A percentile compares a stretch with the other conserved stretches of the same genome.
Conservation (phyloP, 305 asterid species). For the Plantago lanceolata region DNA sequence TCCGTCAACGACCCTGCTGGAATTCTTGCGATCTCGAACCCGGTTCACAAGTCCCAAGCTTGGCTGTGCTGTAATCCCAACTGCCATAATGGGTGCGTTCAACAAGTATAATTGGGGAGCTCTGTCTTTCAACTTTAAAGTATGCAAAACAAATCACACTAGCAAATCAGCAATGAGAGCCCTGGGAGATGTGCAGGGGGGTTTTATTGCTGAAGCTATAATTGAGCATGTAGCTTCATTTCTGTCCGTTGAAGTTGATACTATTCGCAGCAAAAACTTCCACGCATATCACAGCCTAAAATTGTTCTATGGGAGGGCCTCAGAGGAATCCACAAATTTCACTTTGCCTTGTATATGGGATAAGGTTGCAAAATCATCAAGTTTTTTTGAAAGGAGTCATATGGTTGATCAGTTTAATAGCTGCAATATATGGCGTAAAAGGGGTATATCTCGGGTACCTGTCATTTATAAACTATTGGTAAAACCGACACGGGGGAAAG, state of each 20-base stretch:
- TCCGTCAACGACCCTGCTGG: constrained; percentile 61
- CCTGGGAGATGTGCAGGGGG: constrained; percentile 68
- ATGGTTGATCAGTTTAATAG: constrained; percentile 35
- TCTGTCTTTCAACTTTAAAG: constrained; percentile 47
- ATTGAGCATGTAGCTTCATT: constrained; percentile 50
- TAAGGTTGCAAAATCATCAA: constrained; percentile 38
- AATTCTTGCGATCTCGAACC: constrained; percentile 52
- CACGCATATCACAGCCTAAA: constrained; percentile 49
- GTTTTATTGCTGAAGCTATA: constrained; percentile 57
- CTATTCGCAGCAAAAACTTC: constrained; percentile 39
- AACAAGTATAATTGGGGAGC: constrained; percentile 64
- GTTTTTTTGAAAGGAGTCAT: constrained; percentile 30
- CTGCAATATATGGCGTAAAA: constrained; percentile 38
- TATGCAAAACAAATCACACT: constrained; percentile 56
- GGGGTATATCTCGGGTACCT: constrained; percentile 65
- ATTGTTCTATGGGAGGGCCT: constrained; percentile 32
- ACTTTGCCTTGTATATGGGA: constrained; percentile 55
- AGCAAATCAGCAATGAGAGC: constrained; percentile 67
- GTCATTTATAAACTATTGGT: constrained; percentile 32
- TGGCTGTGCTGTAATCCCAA: constrained; percentile 44
- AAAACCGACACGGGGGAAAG: constrained; percentile 53
- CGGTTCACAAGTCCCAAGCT: constrained; percentile 65
- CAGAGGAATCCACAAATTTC: constrained; percentile 39
- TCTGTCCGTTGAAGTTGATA: constrained; percentile 44
- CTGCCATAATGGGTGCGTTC: constrained; percentile 28